A percentile compares a stretch with the other conserved stretches of the same genome.
phyloP scores from a whole-genome alignment of 2,329 filamentous ascomycete genomes.

The Alternaria metachromatica region DNA sequence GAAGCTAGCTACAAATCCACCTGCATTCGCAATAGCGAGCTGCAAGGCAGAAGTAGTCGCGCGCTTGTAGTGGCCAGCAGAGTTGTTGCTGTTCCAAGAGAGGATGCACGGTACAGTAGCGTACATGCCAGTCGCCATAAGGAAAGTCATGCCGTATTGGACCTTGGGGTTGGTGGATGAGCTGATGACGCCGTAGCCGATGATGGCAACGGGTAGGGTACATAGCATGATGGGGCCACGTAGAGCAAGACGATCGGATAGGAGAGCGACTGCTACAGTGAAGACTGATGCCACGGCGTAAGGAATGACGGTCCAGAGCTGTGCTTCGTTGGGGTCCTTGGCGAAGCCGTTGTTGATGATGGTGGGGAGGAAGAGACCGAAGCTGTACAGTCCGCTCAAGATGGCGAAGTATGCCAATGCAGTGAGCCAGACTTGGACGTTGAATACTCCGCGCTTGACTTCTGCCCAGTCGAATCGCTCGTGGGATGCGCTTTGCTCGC shows the following conservation, averaged over 20 bases:
- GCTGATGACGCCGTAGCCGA: conserved; percentile 69
- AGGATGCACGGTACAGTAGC: conserved; percentile 67
- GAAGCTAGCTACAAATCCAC: conserved; percentile 71
- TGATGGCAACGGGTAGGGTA: conserved; percentile 68
- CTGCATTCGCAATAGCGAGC: conserved; percentile 70
- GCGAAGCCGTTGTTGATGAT: conserved; percentile 66
- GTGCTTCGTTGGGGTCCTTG: conserved; percentile 62
- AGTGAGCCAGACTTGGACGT: conserved; percentile 68
- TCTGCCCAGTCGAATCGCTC: conserved; percentile 68
- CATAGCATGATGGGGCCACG: conserved; percentile 68
- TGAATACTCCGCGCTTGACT: conserved; percentile 66
- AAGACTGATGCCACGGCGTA: conserved; percentile 66
- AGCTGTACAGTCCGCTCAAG: conserved; percentile 66
- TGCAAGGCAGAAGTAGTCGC: conserved; percentile 71
- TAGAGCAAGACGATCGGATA: conserved; percentile 67
- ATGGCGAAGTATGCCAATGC: conserved; percentile 67
- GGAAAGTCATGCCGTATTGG: conserved; percentile 70
- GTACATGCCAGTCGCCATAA: conserved; percentile 72
- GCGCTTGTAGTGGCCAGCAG: conserved; percentile 72
- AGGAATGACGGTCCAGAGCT: conserved; percentile 69
- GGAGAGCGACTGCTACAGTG: conserved; percentile 59
- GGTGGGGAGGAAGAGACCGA: conserved; percentile 70
- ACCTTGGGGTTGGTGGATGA: conserved; percentile 59
- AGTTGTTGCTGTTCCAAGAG: conserved; percentile 73
- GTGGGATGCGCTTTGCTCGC: conserved; percentile 38